A percentile compares a stretch with the other conserved stretches of the same genome.
phyloP scores from a whole-genome alignment of 73 alveolate genomes.

The Tetrahymena borealis region DNA sequence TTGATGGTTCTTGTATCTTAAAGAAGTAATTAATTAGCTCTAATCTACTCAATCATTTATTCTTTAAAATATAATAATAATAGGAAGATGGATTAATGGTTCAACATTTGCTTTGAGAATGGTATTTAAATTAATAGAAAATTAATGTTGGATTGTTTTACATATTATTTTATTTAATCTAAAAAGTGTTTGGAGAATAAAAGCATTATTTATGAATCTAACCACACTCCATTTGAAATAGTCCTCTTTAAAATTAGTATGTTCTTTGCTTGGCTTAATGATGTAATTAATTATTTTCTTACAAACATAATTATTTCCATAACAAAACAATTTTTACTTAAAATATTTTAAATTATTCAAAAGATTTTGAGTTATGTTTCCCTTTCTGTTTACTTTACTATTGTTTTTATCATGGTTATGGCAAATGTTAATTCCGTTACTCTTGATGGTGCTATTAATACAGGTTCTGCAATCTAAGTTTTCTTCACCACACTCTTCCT shows the following conservation, averaged over 20 bases:
- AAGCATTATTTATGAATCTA: not conserved
- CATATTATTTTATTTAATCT: not conserved
- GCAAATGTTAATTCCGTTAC: not conserved
- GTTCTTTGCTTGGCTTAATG: not conserved
- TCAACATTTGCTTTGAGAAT: constrained; percentile 44
- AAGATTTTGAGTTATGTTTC: not conserved
- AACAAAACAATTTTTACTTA: not conserved
- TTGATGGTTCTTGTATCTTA: constrained; percentile 36
- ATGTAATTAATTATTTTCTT: not conserved
- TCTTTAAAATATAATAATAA: not conserved
- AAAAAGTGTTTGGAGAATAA: not conserved
- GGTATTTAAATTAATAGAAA: not conserved
- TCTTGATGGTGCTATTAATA: not conserved
- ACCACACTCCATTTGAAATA: not conserved
- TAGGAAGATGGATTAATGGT: constrained; percentile 62
- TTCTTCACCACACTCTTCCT: not conserved
- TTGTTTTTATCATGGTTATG: not conserved
- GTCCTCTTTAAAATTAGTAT: not conserved
- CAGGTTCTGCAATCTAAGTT: not conserved
- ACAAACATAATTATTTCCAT: too few relatives aligned
- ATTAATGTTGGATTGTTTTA: not conserved
- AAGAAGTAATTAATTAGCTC: constrained; percentile 30
- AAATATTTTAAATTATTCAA: not conserved
- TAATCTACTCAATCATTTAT: not conserved
- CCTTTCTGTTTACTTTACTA: not conserved